Percentiles rank a stretch among this genome's conserved stretches.
Conservation (phyloP, 306 rosid genomes). For the Vigna hirtella region DNA sequence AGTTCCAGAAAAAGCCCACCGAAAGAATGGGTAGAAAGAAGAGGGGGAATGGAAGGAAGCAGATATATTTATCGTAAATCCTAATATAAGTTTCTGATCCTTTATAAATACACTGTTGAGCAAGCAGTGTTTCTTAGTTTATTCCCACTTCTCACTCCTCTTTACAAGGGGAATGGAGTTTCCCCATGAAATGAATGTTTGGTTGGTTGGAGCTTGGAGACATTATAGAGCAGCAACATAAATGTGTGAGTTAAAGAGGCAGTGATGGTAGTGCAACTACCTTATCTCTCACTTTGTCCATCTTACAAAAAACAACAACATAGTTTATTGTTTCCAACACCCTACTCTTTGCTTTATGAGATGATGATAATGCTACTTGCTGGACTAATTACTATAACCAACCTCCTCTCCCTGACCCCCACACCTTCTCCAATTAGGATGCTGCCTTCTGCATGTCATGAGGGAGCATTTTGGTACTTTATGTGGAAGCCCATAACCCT, state of each 20-base stretch:
- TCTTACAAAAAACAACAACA: constrained; percentile 29
- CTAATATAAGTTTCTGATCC: constrained; percentile 32
- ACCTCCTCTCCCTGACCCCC: not conserved
- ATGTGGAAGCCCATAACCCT: constrained; percentile 32
- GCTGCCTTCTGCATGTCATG: constrained; percentile 3
- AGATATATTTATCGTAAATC: constrained; percentile 27
- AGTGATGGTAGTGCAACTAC: constrained; percentile 69
- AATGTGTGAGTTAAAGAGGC: constrained; percentile 67
- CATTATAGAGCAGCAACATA: constrained; percentile 51
- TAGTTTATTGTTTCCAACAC: constrained; percentile 75
- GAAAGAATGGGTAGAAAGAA: constrained; percentile 44
- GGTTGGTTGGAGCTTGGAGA: constrained; percentile 66
- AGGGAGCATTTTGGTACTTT: constrained; percentile 40
- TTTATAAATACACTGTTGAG: constrained; percentile 51
- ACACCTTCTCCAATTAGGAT: not conserved
- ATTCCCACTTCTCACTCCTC: constrained; percentile 33
- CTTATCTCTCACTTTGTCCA: constrained; percentile 55
- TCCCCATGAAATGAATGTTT: constrained; percentile 85
- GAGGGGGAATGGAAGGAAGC: not conserved
- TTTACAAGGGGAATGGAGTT: constrained; percentile 49
- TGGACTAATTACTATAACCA: constrained; percentile 29
- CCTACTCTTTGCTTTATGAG: constrained; percentile 40
- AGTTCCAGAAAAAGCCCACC: constrained; percentile 43
- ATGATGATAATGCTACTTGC: constrained; percentile 34
- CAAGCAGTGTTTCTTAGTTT: constrained; percentile 33